Evolutionary conservation across 345 rosid species (phyloP).

Genomic region (Salix suchowensis): DNA sequence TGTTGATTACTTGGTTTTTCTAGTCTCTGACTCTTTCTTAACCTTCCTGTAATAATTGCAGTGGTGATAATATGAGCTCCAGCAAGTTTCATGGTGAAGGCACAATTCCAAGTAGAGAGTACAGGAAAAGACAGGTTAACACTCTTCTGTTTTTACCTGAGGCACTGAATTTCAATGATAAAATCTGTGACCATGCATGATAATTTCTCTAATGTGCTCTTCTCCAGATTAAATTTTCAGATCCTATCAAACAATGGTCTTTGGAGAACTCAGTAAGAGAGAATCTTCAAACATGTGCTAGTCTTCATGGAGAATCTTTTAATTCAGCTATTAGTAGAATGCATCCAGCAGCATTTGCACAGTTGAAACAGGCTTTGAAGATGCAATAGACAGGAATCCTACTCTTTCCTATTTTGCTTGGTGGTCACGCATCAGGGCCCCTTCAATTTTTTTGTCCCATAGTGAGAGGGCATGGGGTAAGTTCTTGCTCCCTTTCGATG

Average conservation of each 20-base stretch:
- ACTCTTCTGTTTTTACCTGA: background rate
- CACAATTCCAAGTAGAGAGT: conserved; percentile 65
- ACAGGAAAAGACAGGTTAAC: conserved; percentile 74
- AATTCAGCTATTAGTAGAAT: conserved; percentile 67
- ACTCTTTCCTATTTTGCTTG: background rate
- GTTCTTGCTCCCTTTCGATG: background rate
- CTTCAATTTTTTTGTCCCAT: conserved; percentile 2
- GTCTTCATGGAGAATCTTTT: conserved; percentile 84
- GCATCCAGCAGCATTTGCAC: conserved; percentile 79
- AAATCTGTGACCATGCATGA: background rate
- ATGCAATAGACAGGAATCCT: conserved; percentile 38
- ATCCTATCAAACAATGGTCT: conserved; percentile 75
- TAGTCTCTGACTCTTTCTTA: background rate
- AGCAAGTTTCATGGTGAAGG: conserved; percentile 60
- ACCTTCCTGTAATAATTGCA: conserved; percentile 25
- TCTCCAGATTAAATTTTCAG: conserved; percentile 66
- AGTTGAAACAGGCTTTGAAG: conserved; percentile 88
- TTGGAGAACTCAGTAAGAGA: conserved; percentile 75
- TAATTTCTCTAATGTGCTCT: background rate
- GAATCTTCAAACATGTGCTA: conserved; percentile 76
- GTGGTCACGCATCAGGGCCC: conserved; percentile 5
- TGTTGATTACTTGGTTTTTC: background rate
- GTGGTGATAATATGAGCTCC: conserved; percentile 60
- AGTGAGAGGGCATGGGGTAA: conserved; percentile 22
- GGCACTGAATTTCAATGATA: background rate